Evolutionary conservation across 2,329 filamentous ascomycete genomes (phyloP), one percentile per base, ranked within the genome.

Genomic region (Thelonectria rubi): DNA sequence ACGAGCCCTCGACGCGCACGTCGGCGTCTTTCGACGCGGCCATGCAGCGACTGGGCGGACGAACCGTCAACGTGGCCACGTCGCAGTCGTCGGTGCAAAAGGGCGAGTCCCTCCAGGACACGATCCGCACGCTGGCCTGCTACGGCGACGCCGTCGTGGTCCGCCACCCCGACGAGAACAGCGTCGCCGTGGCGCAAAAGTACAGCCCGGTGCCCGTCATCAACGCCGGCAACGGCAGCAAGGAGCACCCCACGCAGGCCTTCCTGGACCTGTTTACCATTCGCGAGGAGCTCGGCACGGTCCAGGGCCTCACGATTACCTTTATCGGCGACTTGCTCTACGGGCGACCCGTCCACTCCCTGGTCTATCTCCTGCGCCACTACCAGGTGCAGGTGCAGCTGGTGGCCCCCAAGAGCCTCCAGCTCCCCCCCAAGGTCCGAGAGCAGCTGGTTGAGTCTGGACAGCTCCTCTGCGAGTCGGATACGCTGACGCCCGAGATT

Each of bases 191-290:
- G 52, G 95, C 94, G 1, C 89, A 91, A 72, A 94, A 94, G 76
- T 97, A 90, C 81, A 93, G 92, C 45, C 88, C 90, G 15, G 92
- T 97, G 1, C 95, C 95, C 1, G 89, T 99, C 73, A 94, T 99
- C 84, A 99, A 99, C 76, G 95, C 93, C 67, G 95, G 95, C 52
- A 99, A 99, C 76, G 95, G 95, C 66, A 93, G 91, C 79, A 89
- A 92, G 72, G 95, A 99, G 81, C 95, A 99, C 80, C 95, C 95
- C 1, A 99, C 95, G 0, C 95, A 99, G 80, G 95, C 95, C 0
- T 95, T 99, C 85, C 84, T 99, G 20, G 95, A 99, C 74, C 89
- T 99, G 60, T 99, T 97, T 83, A 98, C 95, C 56, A 99, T 99
- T 74, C 92, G 95, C 69, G 95, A 99, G 79, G 95, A 99, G 79